Evolutionary conservation across 2,329 filamentous ascomycete genomes (phyloP).

Genomic region (Celoporthe dispersa): DNA sequence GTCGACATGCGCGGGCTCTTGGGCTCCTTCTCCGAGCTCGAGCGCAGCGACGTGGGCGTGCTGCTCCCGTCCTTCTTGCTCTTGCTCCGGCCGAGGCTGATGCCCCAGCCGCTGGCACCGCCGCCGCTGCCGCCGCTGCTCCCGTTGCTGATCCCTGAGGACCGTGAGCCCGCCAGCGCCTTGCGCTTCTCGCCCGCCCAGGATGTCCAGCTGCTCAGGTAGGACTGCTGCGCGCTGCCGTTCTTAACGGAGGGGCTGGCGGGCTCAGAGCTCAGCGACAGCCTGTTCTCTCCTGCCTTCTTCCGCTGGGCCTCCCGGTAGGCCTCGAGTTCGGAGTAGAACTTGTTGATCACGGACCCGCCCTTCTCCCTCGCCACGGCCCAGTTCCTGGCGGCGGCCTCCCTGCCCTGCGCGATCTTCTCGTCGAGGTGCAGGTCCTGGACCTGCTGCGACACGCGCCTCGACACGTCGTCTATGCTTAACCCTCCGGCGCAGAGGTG

Average conservation of each 20-base stretch:
- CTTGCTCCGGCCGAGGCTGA: constrained; percentile 39
- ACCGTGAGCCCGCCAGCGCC: constrained; percentile 46
- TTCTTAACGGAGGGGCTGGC: constrained; percentile 47
- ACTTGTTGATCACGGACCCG: constrained; percentile 80
- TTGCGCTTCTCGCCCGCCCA: constrained; percentile 80
- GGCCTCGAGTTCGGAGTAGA: constrained; percentile 89
- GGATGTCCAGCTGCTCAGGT: constrained; percentile 70
- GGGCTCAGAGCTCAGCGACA: constrained; percentile 39
- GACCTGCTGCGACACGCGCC: constrained; percentile 87
- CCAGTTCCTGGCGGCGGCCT: constrained; percentile 87
- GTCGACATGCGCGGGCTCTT: constrained; percentile 33
- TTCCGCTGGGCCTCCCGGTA: constrained; percentile 75
- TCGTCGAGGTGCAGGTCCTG: constrained; percentile 94
- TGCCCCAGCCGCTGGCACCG: constrained; percentile 39
- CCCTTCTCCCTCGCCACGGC: constrained; percentile 88
- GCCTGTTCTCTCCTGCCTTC: constrained; percentile 58
- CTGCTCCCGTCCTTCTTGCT: constrained; percentile 32
- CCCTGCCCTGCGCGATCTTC: constrained; percentile 78
- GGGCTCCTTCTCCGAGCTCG: constrained; percentile 29
- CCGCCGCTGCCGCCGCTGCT: constrained; percentile 28
- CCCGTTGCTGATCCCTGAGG: constrained; percentile 32
- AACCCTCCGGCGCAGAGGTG: constrained; percentile 93
- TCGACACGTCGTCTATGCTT: constrained; percentile 91
- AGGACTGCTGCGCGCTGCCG: constrained; percentile 49
- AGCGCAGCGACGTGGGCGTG: constrained; percentile 24